A percentile compares a stretch with the other conserved stretches of the same genome.
Evolutionary conservation across 768 basidiomycete genomes (phyloP).

Genomic region (Tricholoma matsutake): DNA sequence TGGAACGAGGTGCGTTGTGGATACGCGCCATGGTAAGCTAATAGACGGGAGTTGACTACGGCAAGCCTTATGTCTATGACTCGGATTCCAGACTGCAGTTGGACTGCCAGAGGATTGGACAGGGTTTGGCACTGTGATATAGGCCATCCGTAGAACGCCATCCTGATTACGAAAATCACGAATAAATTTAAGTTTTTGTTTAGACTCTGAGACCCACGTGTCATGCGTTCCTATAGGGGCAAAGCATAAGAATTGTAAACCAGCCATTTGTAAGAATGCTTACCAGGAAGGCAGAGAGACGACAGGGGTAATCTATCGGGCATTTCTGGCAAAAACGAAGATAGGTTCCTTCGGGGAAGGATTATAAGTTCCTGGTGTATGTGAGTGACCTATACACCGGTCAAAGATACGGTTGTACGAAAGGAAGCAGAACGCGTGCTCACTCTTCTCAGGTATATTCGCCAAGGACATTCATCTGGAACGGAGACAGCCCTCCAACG

Average conservation of each 20-base stretch:
- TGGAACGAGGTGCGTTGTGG: constrained; percentile 69
- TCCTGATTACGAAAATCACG: constrained; percentile 35
- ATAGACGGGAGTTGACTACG: constrained; percentile 56
- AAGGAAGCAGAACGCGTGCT: constrained; percentile 15
- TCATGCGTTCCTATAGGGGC: constrained; percentile 60
- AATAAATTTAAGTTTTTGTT: background rate
- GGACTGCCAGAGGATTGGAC: constrained; percentile 56
- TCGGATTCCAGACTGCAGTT: constrained; percentile 77
- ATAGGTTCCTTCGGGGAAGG: constrained; percentile 55
- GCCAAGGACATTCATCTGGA: constrained; percentile 51
- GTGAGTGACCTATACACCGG: constrained; percentile 38
- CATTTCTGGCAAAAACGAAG: constrained; percentile 54
- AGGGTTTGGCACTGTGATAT: constrained; percentile 83
- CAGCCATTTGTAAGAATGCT: constrained; percentile 22
- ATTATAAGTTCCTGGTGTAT: constrained; percentile 49
- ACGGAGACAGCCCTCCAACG: constrained; percentile 46
- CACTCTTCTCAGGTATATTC: constrained; percentile 54
- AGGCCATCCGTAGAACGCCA: constrained; percentile 85
- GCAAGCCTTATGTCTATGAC: constrained; percentile 80
- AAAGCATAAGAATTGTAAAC: constrained; percentile 8
- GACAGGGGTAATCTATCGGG: constrained; percentile 69
- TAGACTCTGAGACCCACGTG: constrained; percentile 42
- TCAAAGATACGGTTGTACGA: background rate
- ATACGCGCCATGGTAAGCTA: constrained; percentile 78
- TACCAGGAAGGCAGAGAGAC: constrained; percentile 76